Base-by-base conservation (phyloP, 2,329 filamentous ascomycete species). In the Drechslerella dactyloides region DNA sequence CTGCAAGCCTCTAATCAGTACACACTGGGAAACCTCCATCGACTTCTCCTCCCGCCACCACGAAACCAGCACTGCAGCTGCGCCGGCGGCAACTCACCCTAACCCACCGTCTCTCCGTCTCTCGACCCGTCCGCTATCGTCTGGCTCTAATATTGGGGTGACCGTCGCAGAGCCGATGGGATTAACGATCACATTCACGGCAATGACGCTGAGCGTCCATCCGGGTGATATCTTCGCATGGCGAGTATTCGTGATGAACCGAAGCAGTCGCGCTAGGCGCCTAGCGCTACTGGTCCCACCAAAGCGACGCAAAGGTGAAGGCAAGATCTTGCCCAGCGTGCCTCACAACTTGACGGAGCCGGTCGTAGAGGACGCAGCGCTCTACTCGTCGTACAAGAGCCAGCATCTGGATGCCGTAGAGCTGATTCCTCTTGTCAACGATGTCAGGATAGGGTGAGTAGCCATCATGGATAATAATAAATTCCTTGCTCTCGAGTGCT, bases 191-290 rank as follows among this genome's bases (percentile, higher is more conserved):
- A 91, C 89, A 44, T 88, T 94, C 77, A 85, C 84, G 4, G 87
- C 85, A 0, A 89, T 89, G 11, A 63, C 77, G 80, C 21, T 82
- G 84, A 59, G 82, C 90, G 23, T 83, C 82, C 65, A 84, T n/a
- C 68, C 87, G 0, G 89, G 89, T 40, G 83, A 90, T 51, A 82
- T 87, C 55, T 92, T 94, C 78, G 81, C 82, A 44, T 91, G 90
- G 87, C 85, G 84, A 35, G 84, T 93, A 15, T 89, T 91, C 76
- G 87, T 93, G 40, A 88, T 91, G 74, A 94, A 93, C 78, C 86
- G 88, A 54, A 86, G 85, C 52, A 81, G 81, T 44, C 83, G 80
- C 68, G 80, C 85, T 1, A 85, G 90, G 56, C 90, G 90, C 76
- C 83, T 94, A 40, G 89, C 89, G 24, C 82, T 93, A 19, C 79